A percentile compares a stretch with the other conserved stretches of the same genome.
phyloP scores from a whole-genome alignment of 495 filamentous ascomycete genomes.

The Glonium stellatum region DNA sequence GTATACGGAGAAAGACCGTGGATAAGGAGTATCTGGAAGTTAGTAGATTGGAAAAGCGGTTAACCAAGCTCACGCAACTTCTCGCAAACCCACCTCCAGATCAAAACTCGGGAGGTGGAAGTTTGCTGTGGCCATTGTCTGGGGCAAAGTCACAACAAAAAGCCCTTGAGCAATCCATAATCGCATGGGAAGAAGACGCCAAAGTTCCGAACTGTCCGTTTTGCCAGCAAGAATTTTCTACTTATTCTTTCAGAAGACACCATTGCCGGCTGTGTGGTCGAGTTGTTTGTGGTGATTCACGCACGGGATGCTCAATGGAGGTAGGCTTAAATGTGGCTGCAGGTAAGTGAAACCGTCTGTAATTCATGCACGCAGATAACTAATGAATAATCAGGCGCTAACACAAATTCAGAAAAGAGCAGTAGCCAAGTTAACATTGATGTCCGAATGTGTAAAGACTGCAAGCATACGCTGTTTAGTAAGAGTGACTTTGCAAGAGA shows the following conservation, averaged over 20 bases:
- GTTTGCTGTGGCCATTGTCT: constrained; percentile 52
- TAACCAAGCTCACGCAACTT: constrained; percentile 83
- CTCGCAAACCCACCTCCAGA: constrained; percentile 64
- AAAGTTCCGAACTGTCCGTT: constrained; percentile 77
- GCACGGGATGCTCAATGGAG: constrained; percentile 78
- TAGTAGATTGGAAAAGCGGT: constrained; percentile 78
- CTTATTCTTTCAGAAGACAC: constrained; percentile 82
- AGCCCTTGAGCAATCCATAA: constrained; percentile 78
- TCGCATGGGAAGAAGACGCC: constrained; percentile 91
- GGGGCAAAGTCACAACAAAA: constrained; percentile 62
- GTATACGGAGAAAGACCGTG: constrained; percentile 64
- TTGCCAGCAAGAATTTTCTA: constrained; percentile 88
- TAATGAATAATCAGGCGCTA: constrained; percentile 34
- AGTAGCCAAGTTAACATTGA: constrained; percentile 60
- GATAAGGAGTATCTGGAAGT: constrained; percentile 81
- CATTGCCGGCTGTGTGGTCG: constrained; percentile 90
- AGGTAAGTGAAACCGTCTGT: constrained; percentile 43
- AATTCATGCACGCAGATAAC: not conserved
- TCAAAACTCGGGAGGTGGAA: constrained; percentile 42
- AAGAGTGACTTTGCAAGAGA: constrained; percentile 74
- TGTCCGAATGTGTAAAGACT: constrained; percentile 86
- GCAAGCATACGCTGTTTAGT: constrained; percentile 75
- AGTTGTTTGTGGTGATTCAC: constrained; percentile 82
- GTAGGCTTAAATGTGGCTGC: constrained; percentile 70
- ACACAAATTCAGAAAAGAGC: constrained; percentile 53